A percentile compares a stretch with the other conserved stretches of the same genome.
phyloP scores from a whole-genome alignment of 345 rosid species.

The Arabidopsis suecica region DNA sequence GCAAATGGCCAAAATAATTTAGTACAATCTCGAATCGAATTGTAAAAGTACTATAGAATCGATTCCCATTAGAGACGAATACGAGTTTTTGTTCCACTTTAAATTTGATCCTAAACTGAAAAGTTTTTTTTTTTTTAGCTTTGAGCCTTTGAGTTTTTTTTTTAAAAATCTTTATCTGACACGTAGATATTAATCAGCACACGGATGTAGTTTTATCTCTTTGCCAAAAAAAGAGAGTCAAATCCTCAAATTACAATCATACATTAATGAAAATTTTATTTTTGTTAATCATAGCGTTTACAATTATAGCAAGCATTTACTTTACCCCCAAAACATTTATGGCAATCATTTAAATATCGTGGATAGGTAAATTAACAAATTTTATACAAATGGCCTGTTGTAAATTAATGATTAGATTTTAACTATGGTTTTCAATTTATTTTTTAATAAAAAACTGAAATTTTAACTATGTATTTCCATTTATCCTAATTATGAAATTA shows the following conservation, averaged over 20 bases:
- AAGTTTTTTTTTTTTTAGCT: background rate
- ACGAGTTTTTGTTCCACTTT: background rate
- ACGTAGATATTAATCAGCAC: slow-evolving; percentile 14
- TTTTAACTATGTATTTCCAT: background rate
- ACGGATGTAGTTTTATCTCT: background rate
- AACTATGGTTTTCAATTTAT: background rate
- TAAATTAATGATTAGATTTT: background rate
- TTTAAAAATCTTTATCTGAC: slow-evolving; percentile 6
- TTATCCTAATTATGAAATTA: background rate
- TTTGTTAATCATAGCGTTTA: background rate
- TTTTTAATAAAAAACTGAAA: background rate
- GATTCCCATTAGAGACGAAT: background rate
- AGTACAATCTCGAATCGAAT: slow-evolving; percentile 21
- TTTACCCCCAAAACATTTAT: background rate
- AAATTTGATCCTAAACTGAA: background rate
- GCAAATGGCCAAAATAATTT: slow-evolving; percentile 17
- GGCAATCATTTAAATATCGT: background rate
- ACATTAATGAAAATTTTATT: background rate
- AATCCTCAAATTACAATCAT: background rate
- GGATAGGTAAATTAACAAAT: background rate
- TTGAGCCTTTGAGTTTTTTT: background rate
- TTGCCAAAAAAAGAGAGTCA: background rate
- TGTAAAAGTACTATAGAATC: slow-evolving; percentile 2
- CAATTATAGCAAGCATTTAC: slow-evolving; percentile 8
- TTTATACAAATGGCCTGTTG: background rate